These are phyloP conservation scores for Nicotiana sylvestris DNA, from an alignment of 257 asterid genomes.

Conservation along the genomic window DNA sequence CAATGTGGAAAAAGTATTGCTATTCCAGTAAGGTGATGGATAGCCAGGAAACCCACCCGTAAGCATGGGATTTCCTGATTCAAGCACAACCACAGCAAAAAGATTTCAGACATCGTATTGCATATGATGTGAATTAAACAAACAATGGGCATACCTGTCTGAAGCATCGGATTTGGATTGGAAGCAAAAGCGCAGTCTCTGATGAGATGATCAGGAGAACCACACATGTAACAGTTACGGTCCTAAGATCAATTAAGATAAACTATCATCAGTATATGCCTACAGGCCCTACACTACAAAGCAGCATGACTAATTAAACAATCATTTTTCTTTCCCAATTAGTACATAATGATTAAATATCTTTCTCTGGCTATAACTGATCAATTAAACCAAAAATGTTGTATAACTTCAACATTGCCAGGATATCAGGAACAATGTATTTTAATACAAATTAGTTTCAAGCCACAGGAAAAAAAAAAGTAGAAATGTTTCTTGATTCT, in stretches of 20 bases:
- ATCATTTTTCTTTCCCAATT: background rate
- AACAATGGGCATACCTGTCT: conserved; percentile 42
- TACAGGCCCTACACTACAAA: background rate
- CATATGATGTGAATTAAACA: background rate
- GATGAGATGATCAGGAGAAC: conserved; percentile 81
- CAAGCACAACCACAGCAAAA: conserved; percentile 5
- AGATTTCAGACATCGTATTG: background rate
- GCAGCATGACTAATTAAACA: background rate
- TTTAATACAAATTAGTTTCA: background rate
- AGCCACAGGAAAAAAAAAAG: too few relatives aligned
- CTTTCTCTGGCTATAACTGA: conserved; percentile 5
- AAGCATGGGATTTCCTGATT: conserved; percentile 45
- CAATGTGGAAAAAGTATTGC: conserved; percentile 38
- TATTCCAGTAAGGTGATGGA: conserved; percentile 65
- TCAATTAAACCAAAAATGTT: background rate
- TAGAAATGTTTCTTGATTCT: too few relatives aligned
- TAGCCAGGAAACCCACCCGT: conserved; percentile 61
- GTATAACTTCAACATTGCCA: background rate
- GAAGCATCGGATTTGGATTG: conserved; percentile 51
- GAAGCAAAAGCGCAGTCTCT: conserved; percentile 65
- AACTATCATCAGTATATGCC: background rate
- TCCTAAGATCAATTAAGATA: background rate
- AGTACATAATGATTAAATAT: background rate
- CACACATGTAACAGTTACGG: conserved; percentile 72
- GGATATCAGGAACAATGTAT: background rate